Evolutionary conservation across 2,329 filamentous ascomycete genomes (phyloP), one percentile per base, ranked within the genome.

Genomic region (Septoria petroselini): DNA sequence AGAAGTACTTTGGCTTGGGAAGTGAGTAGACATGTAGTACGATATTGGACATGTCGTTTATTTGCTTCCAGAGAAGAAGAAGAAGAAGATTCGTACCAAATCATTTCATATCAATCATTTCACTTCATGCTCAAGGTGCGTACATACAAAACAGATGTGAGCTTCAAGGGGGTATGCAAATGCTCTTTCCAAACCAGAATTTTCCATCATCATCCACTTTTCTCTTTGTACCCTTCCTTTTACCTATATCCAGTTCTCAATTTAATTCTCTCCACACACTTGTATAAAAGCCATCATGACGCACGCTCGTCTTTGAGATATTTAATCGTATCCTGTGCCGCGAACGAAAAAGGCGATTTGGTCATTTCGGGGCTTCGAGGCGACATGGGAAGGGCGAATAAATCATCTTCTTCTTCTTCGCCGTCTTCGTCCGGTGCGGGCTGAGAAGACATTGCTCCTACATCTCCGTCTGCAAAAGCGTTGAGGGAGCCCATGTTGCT

Each of bases 371-470:
- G 90, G 62, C 87, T 91, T 42, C 90, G 77, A 1, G 90, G 90
- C 62, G 87, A 91, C 71, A 95, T 82, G 1, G 88, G 89, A 44
- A 95, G 78, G 0, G 89, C 90, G 65, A 96, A 96, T 2, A 95
- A 75, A 33, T 87, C 91, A 51, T 95, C 89, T 58, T 89, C 85
- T n/a, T n/a, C n/a, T n/a, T n/a, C n/a, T 0, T 78, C 79, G 33
- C 84, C 81, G 4, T 75, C 70, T 7, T 70, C 67, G 53, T 68
- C 41, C 51, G 58, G 30, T 50, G 17, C 17, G 17, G 9, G 8
- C 71, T 63, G 21, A 3, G 23, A 29, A n/a, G n/a, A n/a, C n/a
- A n/a, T n/a, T 17, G 19, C 17, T 7, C 39, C 39, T 17, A 41
- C 27, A 19, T 33, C 48, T 41, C 39, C 39, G 17, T n/a, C 51